A percentile compares a stretch with the other conserved stretches of the same genome.
phyloP scores from a whole-genome alignment of 2,329 filamentous ascomycete genomes.

The Trichoderma asperellum region DNA sequence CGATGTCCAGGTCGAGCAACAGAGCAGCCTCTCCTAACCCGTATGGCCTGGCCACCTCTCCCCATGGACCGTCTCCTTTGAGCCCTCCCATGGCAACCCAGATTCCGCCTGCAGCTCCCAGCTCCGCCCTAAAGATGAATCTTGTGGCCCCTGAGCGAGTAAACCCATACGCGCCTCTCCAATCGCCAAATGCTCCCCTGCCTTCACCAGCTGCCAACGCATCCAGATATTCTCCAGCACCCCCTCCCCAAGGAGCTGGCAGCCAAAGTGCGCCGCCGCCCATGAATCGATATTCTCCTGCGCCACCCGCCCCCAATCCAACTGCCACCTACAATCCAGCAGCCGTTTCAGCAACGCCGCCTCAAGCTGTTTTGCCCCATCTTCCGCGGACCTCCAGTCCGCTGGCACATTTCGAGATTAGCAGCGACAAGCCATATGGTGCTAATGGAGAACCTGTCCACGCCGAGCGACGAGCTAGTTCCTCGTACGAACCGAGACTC shows the following conservation, averaged over 20 bases:
- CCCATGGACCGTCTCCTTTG: slow-evolving; percentile 37
- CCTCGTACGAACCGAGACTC: slow-evolving; percentile 59
- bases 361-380: slow-evolving; percentile 57
- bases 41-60: slow-evolving; percentile 28
- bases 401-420: slow-evolving; percentile 65
- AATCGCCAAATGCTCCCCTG: slow-evolving; percentile 40
- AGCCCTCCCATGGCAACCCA: slow-evolving; percentile 33
- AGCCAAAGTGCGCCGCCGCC: slow-evolving; percentile 47
- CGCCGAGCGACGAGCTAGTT: slow-evolving; percentile 54
- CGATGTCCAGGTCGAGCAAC: slow-evolving; percentile 58
- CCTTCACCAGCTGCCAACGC: slow-evolving; percentile 43
- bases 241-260: slow-evolving; percentile 47
- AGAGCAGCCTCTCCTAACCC: slow-evolving; percentile 48
- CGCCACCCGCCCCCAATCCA: slow-evolving; percentile 47
- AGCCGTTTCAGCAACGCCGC: slow-evolving; percentile 41
- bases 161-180: slow-evolving; percentile 58
- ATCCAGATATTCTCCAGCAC: slow-evolving; percentile 67
- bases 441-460: slow-evolving; percentile 47
- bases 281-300: slow-evolving; percentile 58
- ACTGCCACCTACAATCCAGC: slow-evolving; percentile 48
- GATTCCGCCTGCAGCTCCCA: slow-evolving; percentile 35
- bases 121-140: slow-evolving; percentile 34
- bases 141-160: slow-evolving; percentile 58
- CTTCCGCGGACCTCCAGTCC: slow-evolving; percentile 69
- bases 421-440: slow-evolving; percentile 45